Base-by-base conservation (phyloP, 306 rosid species). In the Prunus padus region DNA sequence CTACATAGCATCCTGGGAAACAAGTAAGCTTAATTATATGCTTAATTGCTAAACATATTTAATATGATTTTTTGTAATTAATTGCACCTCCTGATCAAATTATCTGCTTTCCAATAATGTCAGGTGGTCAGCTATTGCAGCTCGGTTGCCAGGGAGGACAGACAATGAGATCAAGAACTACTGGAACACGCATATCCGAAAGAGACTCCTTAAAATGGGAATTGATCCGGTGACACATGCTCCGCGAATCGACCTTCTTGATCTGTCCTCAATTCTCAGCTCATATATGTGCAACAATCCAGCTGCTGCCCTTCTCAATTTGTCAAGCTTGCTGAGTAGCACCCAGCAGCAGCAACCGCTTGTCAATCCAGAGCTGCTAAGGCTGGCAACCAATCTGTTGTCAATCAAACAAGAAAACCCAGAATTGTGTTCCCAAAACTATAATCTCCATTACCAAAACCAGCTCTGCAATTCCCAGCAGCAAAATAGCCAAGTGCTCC, bases 101-200 rank as follows among this genome's bases (percentile, higher is more conserved):
- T 4, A 49, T n/a, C 20, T 20, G 42, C 3, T 25, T 25, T 73
- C 72, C 51, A 44, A 51, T 1, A 50, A 23, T 46, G 65, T 49
- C 83, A 94, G 98, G 80, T 94, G 98, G 98, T 94, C 98, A 1
- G 92, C 94, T 1, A 94, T 94, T 76, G 97, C 98, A 0, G 90
- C 96, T 25, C 78, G 90, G 15, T 85, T 94, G 56, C 98, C 98
- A 0, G 98, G 98, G 73, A 83, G 98, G 84, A 94, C 98, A 0
- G 98, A 94, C 66, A 94, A 94, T 6, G 98, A 94, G 72, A 94
- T 94, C 67, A 94, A 94, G 86, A 94, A 94, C 47, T 90, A 92
- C 51, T 94, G 98, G 98, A 94, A 95, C 87, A 92, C 99, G 0
- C 92, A 89, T 82, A 92, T 92, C 37, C 79, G 96, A 28, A 95